Percentiles rank a stretch among this genome's conserved stretches.
Evolutionary conservation across 805 yeast genomes (phyloP).

Genomic region (Candida insectalens): DNA sequence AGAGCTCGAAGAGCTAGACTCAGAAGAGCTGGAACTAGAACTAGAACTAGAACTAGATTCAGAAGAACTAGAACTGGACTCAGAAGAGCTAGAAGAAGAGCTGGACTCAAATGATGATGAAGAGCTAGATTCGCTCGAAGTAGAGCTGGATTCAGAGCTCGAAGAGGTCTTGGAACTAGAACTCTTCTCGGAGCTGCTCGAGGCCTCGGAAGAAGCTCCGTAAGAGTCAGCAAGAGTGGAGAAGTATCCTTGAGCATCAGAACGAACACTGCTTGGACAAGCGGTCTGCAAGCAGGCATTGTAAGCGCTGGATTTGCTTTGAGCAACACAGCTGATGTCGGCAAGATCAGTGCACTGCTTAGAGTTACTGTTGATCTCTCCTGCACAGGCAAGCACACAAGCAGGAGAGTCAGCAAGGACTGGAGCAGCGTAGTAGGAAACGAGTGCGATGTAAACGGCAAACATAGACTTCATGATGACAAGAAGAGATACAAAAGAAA

Average conservation of each 20-base stretch:
- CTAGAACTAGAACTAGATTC: conserved; percentile 20
- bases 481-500: not conserved
- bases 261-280: conserved; percentile 60
- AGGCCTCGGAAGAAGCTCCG: conserved; percentile 22
- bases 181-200: conserved; percentile 2
- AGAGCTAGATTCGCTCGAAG: conserved; percentile 24
- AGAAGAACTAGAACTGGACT: conserved; percentile 16
- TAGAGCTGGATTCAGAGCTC: conserved; percentile 23
- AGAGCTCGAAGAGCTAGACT: conserved; percentile 10
- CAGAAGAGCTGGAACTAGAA: conserved; percentile 11
- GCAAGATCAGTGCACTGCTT: conserved; percentile 48
- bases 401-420: conserved; percentile 60
- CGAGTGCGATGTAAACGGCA: conserved; percentile 19
- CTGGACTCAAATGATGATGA: conserved; percentile 22
- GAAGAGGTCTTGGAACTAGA: conserved; percentile 22
- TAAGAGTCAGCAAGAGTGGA: conserved; percentile 40
- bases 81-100: conserved; percentile 18
- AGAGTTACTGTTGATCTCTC: conserved; percentile 48
- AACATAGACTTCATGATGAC: conserved; percentile 1
- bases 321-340: conserved; percentile 63
- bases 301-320: conserved; percentile 41
- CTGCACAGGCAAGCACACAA: conserved; percentile 82
- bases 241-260: conserved; percentile 52
- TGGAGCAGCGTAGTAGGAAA: conserved; percentile 30
- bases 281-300: conserved; percentile 51